Evolutionary conservation across 768 basidiomycete species (phyloP).

Genomic region (Lactarius hatsudake): DNA sequence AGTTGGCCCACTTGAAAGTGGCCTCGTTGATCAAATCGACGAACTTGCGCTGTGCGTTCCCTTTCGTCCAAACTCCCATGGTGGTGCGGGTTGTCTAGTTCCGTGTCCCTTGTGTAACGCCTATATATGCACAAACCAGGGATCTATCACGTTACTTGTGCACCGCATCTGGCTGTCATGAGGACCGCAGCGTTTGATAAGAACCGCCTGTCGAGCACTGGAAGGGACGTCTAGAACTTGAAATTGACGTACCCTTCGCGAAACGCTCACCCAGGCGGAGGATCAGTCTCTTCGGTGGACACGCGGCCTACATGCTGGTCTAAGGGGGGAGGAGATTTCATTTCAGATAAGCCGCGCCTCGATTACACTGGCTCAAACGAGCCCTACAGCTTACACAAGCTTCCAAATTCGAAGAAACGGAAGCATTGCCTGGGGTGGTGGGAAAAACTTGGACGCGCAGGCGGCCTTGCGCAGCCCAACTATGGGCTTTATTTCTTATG

Average conservation of each 20-base stretch:
- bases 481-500: not conserved
- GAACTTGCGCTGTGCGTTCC: conserved; percentile 16
- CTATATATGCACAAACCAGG: not conserved
- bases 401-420: not conserved
- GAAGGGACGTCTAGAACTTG: not conserved
- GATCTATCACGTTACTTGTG: not conserved
- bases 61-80: conserved; percentile 4
- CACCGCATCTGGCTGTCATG: not conserved
- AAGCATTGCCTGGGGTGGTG: not conserved
- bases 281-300: not conserved
- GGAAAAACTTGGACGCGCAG: not conserved
- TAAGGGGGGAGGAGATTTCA: not conserved
- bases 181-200: not conserved
- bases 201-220: not conserved
- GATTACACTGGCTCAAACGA: not conserved
- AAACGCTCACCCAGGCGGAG: not conserved
- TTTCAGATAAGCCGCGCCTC: not conserved
- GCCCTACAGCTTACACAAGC: not conserved
- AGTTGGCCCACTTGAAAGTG: conserved; percentile 12
- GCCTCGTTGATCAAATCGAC: conserved; percentile 15
- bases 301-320: not conserved
- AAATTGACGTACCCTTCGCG: not conserved
- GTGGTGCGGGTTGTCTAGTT: not conserved
- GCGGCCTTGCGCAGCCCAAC: not conserved
- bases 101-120: not conserved